phyloP scores from a whole-genome alignment of 441 rosid genomes.

The Erodium chrysanthum region DNA sequence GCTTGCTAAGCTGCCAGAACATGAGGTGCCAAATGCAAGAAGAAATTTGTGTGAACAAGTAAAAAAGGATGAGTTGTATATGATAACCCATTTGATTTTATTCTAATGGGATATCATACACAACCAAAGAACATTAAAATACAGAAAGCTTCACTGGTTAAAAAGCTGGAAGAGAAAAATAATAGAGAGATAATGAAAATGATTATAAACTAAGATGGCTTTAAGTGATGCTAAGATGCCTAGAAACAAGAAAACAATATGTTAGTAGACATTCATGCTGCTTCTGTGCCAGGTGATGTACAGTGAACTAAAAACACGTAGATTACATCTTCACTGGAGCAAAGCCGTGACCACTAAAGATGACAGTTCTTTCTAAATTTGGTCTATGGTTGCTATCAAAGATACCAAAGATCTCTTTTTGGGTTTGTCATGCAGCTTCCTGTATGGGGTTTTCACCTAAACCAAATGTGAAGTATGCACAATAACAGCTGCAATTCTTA shows the following conservation, averaged over 20 bases:
- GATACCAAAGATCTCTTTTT: neutral
- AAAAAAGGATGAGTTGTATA: neutral
- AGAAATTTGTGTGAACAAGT: neutral
- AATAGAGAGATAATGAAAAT: neutral
- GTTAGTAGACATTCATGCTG: too few species aligned
- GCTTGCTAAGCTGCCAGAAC: neutral
- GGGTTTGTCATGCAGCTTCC: neutral
- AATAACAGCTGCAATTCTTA: neutral
- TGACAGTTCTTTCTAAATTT: neutral
- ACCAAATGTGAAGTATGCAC: neutral
- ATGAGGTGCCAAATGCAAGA: neutral
- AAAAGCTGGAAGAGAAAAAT: neutral
- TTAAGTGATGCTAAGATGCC: neutral
- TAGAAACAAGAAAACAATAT: neutral
- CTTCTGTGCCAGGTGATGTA: too few species aligned
- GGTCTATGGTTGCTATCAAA: neutral
- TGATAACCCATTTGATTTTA: neutral
- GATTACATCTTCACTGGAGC: conserved; percentile 6
- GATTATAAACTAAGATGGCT: neutral
- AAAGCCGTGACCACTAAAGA: neutral
- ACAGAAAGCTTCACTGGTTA: neutral
- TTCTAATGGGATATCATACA: neutral
- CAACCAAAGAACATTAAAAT: neutral
- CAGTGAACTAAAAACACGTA: neutral
- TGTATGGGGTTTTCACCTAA: neutral